Base-by-base conservation (phyloP, 179 eudicot species). In the Beta lomatogona region DNA sequence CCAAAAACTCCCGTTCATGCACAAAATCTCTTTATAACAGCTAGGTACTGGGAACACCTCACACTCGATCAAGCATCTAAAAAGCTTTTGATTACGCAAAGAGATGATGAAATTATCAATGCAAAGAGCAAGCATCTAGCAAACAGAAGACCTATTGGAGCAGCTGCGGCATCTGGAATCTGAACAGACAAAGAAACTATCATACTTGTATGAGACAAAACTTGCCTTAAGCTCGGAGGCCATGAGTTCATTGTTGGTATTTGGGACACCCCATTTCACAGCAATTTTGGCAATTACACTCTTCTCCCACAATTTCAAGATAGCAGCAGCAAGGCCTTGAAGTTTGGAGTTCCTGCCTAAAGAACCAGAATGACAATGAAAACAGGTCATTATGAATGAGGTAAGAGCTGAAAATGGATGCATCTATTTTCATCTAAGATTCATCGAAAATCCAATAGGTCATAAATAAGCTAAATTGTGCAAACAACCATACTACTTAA, bases 181-280 rank as follows among this genome's bases (percentile, higher is more conserved):
- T 36, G 12, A 50, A 71, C 13, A 36, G 46, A 18, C 52, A 61
- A 36, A 69, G 50, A 76, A 58, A 28, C 44, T 41, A 61, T 61
- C 16, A 25, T n/a, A 46, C 44, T 18, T 55, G 36, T 41, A 78
- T n/a, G 79, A 41, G 13, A 66, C n/a, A 59, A 9, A 67, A 88
- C 97, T 86, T 92, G 88, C 99, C 98, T 94, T 94, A 65, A 97
- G 93, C 84, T 97, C 97, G 61, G 90, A 75, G 75, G 99, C 98
- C 98, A 97, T 94, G 86, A 91, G 92, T 86, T 93, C 93, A 85
- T 97, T 90, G 84, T 84, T 83, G 25, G 98, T 93, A 87, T 97
- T 94, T 31, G 76, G 98, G 76, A 83, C 86, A 57, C 99, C 99
- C 91, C 89, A 93, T 83, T 97, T 97, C 54, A 97, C 77, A 86